Evolutionary conservation across 2,329 filamentous ascomycete genomes (phyloP).

Genomic region (Monilinia polystroma): DNA sequence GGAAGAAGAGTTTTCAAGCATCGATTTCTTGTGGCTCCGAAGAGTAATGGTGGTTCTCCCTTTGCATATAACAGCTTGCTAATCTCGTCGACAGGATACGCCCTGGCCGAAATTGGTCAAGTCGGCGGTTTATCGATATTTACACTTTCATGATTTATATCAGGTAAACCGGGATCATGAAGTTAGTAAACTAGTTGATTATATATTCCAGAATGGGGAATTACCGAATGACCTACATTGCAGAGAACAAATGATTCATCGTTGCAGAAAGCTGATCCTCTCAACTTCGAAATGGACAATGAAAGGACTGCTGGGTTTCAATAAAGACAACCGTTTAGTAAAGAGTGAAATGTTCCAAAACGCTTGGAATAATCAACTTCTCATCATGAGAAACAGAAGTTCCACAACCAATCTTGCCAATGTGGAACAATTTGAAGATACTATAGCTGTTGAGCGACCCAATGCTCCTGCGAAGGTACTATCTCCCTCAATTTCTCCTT

Average conservation of each 20-base stretch:
- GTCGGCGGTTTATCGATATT: constrained; percentile 7
- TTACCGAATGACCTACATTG: background rate
- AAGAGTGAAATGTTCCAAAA: constrained; percentile 6
- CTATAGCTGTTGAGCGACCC: background rate
- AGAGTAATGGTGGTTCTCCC: background rate
- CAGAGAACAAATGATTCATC: constrained; percentile 9
- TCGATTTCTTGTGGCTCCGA: background rate
- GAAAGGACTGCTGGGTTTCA: background rate
- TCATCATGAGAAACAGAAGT: background rate
- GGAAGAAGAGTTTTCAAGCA: background rate
- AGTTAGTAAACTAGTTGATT: background rate
- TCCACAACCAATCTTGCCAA: background rate
- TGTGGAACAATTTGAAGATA: background rate
- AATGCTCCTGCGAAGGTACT: constrained; percentile 1
- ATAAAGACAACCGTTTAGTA: background rate
- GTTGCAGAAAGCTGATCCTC: constrained; percentile 1
- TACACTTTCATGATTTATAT: constrained; percentile 2
- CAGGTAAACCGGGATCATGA: background rate
- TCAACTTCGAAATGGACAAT: background rate
- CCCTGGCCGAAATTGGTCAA: constrained; percentile 9
- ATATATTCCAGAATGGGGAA: background rate
- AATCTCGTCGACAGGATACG: background rate
- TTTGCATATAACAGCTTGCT: background rate
- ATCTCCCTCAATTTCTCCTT: background rate
- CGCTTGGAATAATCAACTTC: constrained; percentile 5